phyloP scores from a whole-genome alignment of 805 yeast species.

The Myxozyma mucilagina region DNA sequence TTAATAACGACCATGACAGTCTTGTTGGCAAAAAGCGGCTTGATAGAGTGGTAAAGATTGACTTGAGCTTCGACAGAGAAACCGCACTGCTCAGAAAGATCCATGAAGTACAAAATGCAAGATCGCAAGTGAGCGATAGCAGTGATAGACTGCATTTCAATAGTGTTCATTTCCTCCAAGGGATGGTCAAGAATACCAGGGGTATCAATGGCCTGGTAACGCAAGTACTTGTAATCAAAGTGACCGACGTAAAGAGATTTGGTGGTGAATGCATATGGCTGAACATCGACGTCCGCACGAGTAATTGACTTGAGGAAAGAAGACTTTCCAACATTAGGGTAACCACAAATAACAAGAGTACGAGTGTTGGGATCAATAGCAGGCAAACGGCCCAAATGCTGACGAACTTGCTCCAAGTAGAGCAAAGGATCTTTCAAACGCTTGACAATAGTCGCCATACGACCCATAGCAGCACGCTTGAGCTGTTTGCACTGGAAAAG shows the following conservation, averaged over 20 bases:
- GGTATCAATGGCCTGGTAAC: conserved; percentile 99
- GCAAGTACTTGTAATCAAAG: conserved; percentile 93
- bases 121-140: conserved; percentile 98
- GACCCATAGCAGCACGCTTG: conserved; percentile 97
- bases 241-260: conserved; percentile 97
- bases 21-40: conserved; percentile 95
- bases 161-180: conserved; percentile 98
- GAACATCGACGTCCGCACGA: conserved; percentile 98
- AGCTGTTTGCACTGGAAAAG: conserved; percentile 98
- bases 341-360: conserved; percentile 95
- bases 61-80: conserved; percentile 97
- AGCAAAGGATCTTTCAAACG: conserved; percentile 90
- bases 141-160: conserved; percentile 98
- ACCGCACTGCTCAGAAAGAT: conserved; percentile 98
- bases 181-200: conserved; percentile 99
- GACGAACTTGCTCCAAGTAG: conserved; percentile 97
- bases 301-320: conserved; percentile 91
- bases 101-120: conserved; percentile 96
- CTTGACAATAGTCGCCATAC: conserved; percentile 98
- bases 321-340: conserved; percentile 99
- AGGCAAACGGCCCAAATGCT: conserved; percentile 97
- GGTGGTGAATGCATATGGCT: conserved; percentile 99
- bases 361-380: conserved; percentile 98
- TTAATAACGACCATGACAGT: conserved; percentile 93
- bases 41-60: conserved; percentile 92